These are phyloP conservation scores for Ambrosiella xylebori DNA, from an alignment of 2,329 filamentous ascomycete genomes.

Conservation along the genomic window DNA sequence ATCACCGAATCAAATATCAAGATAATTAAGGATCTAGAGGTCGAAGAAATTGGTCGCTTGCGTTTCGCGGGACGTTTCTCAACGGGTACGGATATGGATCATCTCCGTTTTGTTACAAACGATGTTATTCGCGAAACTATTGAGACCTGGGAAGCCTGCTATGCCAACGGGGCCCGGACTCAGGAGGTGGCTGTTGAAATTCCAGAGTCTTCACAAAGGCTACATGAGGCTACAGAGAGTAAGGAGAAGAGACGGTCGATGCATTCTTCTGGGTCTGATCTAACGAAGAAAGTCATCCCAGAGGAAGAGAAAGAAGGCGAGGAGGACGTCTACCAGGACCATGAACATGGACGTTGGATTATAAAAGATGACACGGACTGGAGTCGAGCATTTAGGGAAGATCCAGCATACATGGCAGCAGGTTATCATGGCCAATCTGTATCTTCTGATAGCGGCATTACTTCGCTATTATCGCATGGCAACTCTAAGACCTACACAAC, in stretches of 20 bases:
- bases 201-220: constrained; percentile 50
- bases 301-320: constrained; percentile 5
- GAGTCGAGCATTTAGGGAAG: constrained; percentile 69
- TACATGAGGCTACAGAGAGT: constrained; percentile 55
- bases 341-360: constrained; percentile 37
- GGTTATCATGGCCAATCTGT: constrained; percentile 13
- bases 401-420: constrained; percentile 39
- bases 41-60: constrained; percentile 66
- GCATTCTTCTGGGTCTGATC: background rate
- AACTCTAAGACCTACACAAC: constrained; percentile 5
- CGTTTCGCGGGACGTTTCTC: constrained; percentile 72
- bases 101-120: constrained; percentile 66
- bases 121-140: constrained; percentile 85
- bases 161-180: constrained; percentile 65
- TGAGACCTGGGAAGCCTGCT: constrained; percentile 86
- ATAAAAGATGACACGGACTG: constrained; percentile 68
- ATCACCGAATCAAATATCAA: constrained; percentile 63
- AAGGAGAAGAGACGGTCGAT: constrained; percentile 8
- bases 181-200: constrained; percentile 56
- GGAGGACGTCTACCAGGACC: constrained; percentile 36
- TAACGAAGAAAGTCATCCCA: background rate
- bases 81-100: constrained; percentile 73
- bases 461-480: constrained; percentile 9
- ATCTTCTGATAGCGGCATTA: background rate
- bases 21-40: constrained; percentile 53